Evolutionary conservation across 2,329 filamentous ascomycete species (phyloP), one percentile per base, ranked within the genome.

Genomic region (Neonectria sp.): DNA sequence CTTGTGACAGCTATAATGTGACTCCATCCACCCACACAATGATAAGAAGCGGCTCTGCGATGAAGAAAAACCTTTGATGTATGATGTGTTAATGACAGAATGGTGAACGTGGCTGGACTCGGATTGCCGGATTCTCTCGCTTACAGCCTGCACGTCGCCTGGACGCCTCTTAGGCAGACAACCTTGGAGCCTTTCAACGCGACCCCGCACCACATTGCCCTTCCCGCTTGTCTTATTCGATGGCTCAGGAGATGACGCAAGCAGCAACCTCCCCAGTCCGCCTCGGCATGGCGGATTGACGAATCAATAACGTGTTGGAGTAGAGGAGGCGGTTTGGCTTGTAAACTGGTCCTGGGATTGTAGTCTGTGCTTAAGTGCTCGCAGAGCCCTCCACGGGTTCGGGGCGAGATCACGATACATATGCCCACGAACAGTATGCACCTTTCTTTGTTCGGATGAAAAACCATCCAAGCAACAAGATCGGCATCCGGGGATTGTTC

Each of bases 151-250:
- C 35, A 27, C 25, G 3, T 57, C n/a, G 21, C 25, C 55, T 57
- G 55, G 55, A 29, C 17, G 55, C 55, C 55, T 57, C 35, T 21
- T 57, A 57, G 55, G 55, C 55, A 46, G 51, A 43, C 55, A 57
- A 27, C 4, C 25, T 21, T 27, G 3, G 27, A 31, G 51, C 51
- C 35, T 29, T 45, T 43, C 40, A 48, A 48, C n/a, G 53, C 53
- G 45, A 56, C 53, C 53, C 49, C 29, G 8, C 48, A 17, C 11
- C 15, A 8, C 17, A 55, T 24, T 55, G 24, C 37, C 37, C 55
- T 57, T 45, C 17, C 31, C 15, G 29, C 21, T 11, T 11, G 13
- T 51, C 25, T 57, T 29, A 35, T 45, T 40, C 35, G 13, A 37
- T 13, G 35, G 35, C 15, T 6, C 5, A 37, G 35, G 15, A 3